Conservation (phyloP, 495 filamentous ascomycete species). For the Penicillium crystallinum region DNA sequence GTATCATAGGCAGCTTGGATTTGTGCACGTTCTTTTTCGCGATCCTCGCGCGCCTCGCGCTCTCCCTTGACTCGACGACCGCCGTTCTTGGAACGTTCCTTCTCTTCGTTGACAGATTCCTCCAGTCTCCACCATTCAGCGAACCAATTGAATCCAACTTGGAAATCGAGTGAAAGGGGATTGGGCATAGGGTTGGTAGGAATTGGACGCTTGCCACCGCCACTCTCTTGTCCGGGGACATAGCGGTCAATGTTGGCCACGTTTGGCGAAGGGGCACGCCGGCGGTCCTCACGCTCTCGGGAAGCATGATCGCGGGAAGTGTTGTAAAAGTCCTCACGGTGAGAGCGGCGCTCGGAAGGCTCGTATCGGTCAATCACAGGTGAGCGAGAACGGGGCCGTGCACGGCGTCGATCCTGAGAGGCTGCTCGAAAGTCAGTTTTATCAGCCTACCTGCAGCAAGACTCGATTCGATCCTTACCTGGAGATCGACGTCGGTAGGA, state of each 20-base stretch:
- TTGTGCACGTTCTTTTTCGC: constrained; percentile 79
- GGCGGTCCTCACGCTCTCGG: constrained; percentile 64
- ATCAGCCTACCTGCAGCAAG: neutral
- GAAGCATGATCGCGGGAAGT: constrained; percentile 59
- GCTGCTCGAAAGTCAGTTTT: constrained; percentile 23
- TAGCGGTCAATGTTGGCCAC: constrained; percentile 89
- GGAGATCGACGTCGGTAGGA: constrained; percentile 49
- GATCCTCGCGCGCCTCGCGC: constrained; percentile 75
- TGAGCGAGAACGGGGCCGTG: constrained; percentile 62
- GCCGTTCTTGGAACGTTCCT: constrained; percentile 70
- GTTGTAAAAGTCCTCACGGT: constrained; percentile 47
- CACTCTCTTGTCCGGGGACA: constrained; percentile 74
- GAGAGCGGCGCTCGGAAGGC: constrained; percentile 50
- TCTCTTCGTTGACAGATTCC: constrained; percentile 80
- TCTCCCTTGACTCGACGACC: constrained; percentile 69
- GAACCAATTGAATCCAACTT: constrained; percentile 95
- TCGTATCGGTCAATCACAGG: constrained; percentile 72
- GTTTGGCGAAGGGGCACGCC: constrained; percentile 56
- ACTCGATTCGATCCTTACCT: constrained; percentile 30
- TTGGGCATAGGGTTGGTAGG: constrained; percentile 71
- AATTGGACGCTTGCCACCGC: constrained; percentile 49
- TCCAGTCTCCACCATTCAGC: constrained; percentile 94
- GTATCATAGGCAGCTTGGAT: constrained; percentile 89
- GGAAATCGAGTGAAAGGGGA: constrained; percentile 78
- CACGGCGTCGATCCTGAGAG: constrained; percentile 46